Base-by-base conservation (phyloP, 2,329 filamentous ascomycete species). In the Pyrenophora tritici-repentis region DNA sequence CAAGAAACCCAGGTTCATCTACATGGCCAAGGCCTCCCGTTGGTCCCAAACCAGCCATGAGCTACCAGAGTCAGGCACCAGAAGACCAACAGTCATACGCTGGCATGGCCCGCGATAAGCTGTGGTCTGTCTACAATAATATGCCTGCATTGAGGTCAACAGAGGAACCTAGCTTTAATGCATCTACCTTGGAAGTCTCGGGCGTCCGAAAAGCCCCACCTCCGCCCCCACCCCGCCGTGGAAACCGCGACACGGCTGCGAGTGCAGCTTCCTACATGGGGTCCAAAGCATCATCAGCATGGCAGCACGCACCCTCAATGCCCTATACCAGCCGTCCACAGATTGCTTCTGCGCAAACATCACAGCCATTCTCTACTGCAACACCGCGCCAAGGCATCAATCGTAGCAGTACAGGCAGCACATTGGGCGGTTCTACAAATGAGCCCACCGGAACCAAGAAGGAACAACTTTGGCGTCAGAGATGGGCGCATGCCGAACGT, bases 381-480 rank as follows among this genome's bases (percentile, higher is more conserved):
- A 33, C 62, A 4, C 48, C 55, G 4, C 57, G 50, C 0, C 63
- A 70, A 31, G 47, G 49, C 7, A 47, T 67, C 9, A 59, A 66
- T 38, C 66, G 68, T 20, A 64, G 59, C 3, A 65, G 53, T 34
- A 71, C 63, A 2, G 55, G 50, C 1, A 67, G 65, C 9, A 68
- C 68, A 3, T 38, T 67, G 2, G 62, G 61, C 35, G 61, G 58
- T 6, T 49, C 42, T 4, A 56, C 60, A 1, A 61, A 62, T 2
- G 69, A 63, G 8, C 50, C 63, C 32, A 65, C 65, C 41, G 64
- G 76, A 42, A 90, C 84, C 70, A 90, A 88, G 75, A 87, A 89
- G 58, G 78, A 91, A 47, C 86, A 87, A 53, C 66, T 91, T 40
- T 94, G 89, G 90, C 79, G 81, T 55, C 81, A 86, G 48, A 77